phyloP scores from a whole-genome alignment of 768 basidiomycete species.

The Lactifluus pinguis region DNA sequence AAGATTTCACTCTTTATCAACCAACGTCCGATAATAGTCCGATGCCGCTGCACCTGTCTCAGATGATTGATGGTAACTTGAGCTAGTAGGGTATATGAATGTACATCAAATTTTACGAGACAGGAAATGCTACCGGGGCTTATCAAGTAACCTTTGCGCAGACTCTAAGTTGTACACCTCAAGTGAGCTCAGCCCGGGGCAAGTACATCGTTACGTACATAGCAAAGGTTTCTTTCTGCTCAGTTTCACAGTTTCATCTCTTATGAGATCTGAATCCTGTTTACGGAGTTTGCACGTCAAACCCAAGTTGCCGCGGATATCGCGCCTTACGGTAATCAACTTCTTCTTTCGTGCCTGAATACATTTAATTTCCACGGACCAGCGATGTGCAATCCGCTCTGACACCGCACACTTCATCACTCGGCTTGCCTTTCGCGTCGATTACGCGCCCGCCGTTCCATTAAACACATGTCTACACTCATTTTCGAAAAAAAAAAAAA shows the following conservation, averaged over 20 bases:
- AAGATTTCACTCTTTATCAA: not conserved
- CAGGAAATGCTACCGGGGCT: not conserved
- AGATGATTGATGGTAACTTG: conserved; percentile 1
- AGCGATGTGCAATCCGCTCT: not conserved
- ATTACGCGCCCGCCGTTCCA: not conserved
- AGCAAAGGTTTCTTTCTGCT: not conserved
- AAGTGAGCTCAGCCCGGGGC: not conserved
- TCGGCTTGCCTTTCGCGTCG: not conserved
- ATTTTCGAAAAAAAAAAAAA: not conserved
- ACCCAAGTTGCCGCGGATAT: conserved; percentile 5
- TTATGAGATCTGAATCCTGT: not conserved
- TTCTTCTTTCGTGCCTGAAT: not conserved
- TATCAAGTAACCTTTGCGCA: not conserved
- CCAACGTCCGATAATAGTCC: not conserved
- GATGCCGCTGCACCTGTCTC: not conserved
- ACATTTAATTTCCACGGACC: not conserved
- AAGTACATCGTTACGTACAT: not conserved
- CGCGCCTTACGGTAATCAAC: not conserved
- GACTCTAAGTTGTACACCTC: too few relatives aligned
- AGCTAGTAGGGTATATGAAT: not conserved
- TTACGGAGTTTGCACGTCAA: not conserved
- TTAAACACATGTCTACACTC: not conserved
- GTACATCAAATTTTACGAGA: not conserved
- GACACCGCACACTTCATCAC: conserved; percentile 6
- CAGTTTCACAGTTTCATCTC: not conserved